Base-by-base conservation (phyloP, 2,329 filamentous ascomycete genomes). In the Epichloe bromicola region DNA sequence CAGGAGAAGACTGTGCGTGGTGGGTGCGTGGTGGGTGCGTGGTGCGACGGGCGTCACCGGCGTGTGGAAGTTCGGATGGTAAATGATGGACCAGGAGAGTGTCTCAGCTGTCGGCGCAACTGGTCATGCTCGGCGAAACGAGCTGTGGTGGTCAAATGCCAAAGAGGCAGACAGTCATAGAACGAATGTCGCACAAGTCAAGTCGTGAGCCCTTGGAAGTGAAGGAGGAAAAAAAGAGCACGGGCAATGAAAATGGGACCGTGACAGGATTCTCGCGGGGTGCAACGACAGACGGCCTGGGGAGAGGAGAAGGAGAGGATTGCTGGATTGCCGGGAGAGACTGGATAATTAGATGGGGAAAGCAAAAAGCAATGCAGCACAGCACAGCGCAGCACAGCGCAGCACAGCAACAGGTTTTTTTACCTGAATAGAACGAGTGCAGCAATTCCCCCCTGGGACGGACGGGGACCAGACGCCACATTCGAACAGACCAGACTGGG, bases 81-180 rank as follows among this genome's bases (percentile, higher is more conserved):
- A 46, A 45, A 53, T 40, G 49, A 48, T 38, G 36, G 48, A 40
- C 26, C 30, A 34, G 42, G 46, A 46, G 36, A 40, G 36, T 49
- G 52, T 53, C 49, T 53, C 49, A 53, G 49, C 49, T 34, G 40
- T 44, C 33, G 52, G 33, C 42, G 40, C 38, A 43, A 50, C 23
- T 33, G 30, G 5, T 47, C 42, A 51, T 49, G 19, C 49, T 51
- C 41, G 46, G 46, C 52, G 36, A 40, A 43, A 43, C 19, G 49
- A 37, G 46, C 37, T 15, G 20, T 34, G 19, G 39, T 34, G 30
- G 15, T 38, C 42, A 53, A 44, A 34, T 19, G 23, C 20, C 39
- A 5, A 36, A 33, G 19, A 43, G 23, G 17, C 46, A 30, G 44
- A 15, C 44, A 46, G 44, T 26, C 26, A 42, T 20, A n/a, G 26